Percentiles rank a stretch among this genome's conserved stretches.
Evolutionary conservation across 2,329 filamentous ascomycete species (phyloP).

Genomic region (Colletotrichum shisoi): DNA sequence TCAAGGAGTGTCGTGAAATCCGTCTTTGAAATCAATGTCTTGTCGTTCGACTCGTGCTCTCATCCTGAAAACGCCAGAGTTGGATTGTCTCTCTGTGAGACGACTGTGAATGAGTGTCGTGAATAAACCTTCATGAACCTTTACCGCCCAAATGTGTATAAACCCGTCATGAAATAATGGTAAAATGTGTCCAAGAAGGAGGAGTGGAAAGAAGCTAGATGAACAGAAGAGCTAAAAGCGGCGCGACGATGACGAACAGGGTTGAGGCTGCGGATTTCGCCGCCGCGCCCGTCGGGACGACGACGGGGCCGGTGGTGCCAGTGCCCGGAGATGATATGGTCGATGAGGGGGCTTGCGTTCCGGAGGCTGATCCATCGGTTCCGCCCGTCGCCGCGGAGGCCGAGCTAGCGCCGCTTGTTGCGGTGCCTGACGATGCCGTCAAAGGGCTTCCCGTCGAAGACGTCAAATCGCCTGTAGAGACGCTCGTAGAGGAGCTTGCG

Average conservation of each 20-base stretch:
- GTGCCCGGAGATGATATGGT: slow-evolving; percentile 12
- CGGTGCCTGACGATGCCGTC: background rate
- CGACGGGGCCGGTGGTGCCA: slow-evolving; percentile 7
- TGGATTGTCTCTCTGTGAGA: background rate
- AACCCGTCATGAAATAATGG: background rate
- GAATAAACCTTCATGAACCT: slow-evolving; percentile 14
- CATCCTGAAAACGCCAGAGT: background rate
- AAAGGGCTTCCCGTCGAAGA: background rate
- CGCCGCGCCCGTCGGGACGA: slow-evolving; percentile 6
- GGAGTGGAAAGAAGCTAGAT: slow-evolving; percentile 18
- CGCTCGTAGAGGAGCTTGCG: background rate
- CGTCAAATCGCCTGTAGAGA: background rate
- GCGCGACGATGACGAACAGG: slow-evolving; percentile 24
- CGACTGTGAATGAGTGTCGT: slow-evolving; percentile 19
- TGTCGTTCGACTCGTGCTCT: background rate
- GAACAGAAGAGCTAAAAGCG: slow-evolving; percentile 31
- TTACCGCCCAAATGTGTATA: slow-evolving; percentile 22
- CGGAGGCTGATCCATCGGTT: background rate
- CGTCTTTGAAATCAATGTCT: background rate
- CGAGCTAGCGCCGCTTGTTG: background rate
- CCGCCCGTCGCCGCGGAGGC: slow-evolving; percentile 5
- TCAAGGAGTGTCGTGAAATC: slow-evolving; percentile 37
- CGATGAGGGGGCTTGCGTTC: slow-evolving; percentile 5
- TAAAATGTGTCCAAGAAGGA: slow-evolving; percentile 10
- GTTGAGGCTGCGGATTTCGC: slow-evolving; percentile 9